Base-by-base conservation (phyloP, 139 green algal genomes). In the Picochlorum sp. region DNA sequence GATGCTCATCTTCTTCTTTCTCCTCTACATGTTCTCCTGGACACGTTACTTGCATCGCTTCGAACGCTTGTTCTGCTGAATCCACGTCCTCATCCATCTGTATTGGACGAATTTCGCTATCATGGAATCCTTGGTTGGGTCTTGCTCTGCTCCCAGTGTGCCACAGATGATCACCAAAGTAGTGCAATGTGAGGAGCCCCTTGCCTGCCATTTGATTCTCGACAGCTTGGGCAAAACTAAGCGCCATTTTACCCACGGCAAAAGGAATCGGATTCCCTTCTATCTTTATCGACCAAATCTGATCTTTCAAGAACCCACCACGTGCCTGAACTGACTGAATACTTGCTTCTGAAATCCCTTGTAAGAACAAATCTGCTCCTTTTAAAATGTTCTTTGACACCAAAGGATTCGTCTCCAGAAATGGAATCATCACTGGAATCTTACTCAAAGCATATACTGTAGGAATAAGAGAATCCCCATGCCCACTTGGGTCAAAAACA, bases 351-450 rank as follows among this genome's bases (percentile, higher is more conserved):
- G 34, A 41, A 28, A 78, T 45, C 0, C 71, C 71, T 47, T 78
- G 71, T n/a, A 74, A 26, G 37, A 78, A 78, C 4, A 78, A 60
- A 28, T 78, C 71, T 20, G 67, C 70, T 4, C 70, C 70, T 13
- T 45, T 45, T 23, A 77, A 49, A 30, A 77, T 26, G 3, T 65
- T 65, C 18, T 15, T 21, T 2, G 44, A 62, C 44, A 72, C 66
- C 11, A 69, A 45, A 5, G 20, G 28, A 49, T 45, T 68, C 6
- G 71, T 78, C 49, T 66, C 45, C 23, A 78, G 24, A 14, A 16
- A 49, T 26, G 28, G 28, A 23, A 74, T 34, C 65, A 78, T 30
- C 11, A 20, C 15, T 16, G 71, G 71, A 24, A 74, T 16, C 15
- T 52, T 24, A 9, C 37, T 23, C 44, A 78, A 26, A 6, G 65